Conservation (phyloP, 345 rosid genomes). For the Pugionium dolabratum region DNA sequence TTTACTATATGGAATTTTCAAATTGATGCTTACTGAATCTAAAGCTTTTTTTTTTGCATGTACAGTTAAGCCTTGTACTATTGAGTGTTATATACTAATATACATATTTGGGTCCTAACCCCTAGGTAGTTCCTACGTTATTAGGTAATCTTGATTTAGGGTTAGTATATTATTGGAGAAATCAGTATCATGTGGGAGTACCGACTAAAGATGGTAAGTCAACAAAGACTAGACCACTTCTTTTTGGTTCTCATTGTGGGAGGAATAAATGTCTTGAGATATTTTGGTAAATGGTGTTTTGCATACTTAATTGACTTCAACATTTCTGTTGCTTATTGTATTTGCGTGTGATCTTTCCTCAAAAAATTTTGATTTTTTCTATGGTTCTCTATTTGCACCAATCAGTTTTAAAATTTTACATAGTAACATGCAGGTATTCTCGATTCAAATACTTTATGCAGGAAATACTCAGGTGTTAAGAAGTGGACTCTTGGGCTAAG, state of each 20-base stretch:
- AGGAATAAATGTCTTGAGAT: not conserved
- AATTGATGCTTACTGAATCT: constrained; percentile 23
- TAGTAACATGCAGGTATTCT: constrained; percentile 17
- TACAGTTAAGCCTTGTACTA: constrained; percentile 16
- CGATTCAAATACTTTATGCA: constrained; percentile 38
- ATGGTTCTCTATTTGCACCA: not conserved
- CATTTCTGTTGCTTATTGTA: not conserved
- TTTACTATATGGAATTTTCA: constrained; percentile 4
- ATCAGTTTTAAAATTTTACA: not conserved
- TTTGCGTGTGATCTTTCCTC: not conserved
- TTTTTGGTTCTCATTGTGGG: not conserved
- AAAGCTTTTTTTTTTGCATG: constrained; percentile 21
- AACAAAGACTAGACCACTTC: not conserved
- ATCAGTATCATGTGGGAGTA: not conserved
- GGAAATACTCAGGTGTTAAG: constrained; percentile 80
- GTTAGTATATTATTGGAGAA: constrained; percentile 13
- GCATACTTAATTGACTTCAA: constrained; percentile 17
- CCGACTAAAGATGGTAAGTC: constrained; percentile 1
- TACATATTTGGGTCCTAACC: not conserved
- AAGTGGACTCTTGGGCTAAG: constrained; percentile 89
- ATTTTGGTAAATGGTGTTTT: constrained; percentile 8
- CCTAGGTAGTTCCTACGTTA: constrained; percentile 17
- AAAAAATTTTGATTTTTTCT: not conserved
- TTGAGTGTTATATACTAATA: constrained; percentile 1
- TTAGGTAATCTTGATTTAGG: constrained; percentile 9